These are phyloP conservation scores for Samsoniella hepiali DNA, from an alignment of 2,329 filamentous ascomycete genomes.

Conservation along the genomic window DNA sequence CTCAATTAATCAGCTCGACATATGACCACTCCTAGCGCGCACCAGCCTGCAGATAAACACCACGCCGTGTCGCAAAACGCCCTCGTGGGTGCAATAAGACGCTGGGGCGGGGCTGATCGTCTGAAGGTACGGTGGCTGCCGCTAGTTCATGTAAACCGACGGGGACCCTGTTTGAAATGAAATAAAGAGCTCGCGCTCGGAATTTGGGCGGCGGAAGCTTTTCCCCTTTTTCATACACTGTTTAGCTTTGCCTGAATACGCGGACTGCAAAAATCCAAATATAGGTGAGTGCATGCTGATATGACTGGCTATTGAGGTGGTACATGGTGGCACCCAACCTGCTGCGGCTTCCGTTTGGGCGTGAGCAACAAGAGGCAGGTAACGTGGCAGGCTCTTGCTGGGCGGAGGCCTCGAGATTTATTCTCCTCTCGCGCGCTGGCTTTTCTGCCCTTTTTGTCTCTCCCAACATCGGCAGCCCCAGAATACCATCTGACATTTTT, in stretches of 20 bases:
- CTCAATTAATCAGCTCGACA: constrained; percentile 3
- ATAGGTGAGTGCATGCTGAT: constrained; percentile 6
- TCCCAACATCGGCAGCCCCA: constrained; percentile 11
- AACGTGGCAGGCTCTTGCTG: constrained; percentile 14
- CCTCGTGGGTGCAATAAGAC: constrained; percentile 11
- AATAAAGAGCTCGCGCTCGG: background rate
- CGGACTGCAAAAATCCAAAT: background rate
- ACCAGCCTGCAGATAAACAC: background rate
- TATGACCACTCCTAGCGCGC: background rate
- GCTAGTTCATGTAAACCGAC: constrained; percentile 9
- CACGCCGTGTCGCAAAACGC: background rate
- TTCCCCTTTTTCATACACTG: background rate
- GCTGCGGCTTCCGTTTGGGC: constrained; percentile 11
- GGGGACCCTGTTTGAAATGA: background rate
- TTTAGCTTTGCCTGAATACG: too few species aligned
- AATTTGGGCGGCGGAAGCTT: background rate
- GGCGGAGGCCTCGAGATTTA: constrained; percentile 9
- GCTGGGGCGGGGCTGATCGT: constrained; percentile 5
- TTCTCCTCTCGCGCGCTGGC: background rate
- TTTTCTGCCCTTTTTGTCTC: constrained; percentile 4
- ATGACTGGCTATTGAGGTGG: background rate
- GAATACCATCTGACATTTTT: constrained; percentile 14
- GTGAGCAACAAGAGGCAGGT: constrained; percentile 5
- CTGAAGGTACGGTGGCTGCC: constrained; percentile 3
- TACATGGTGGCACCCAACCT: background rate